phyloP scores from a whole-genome alignment of 202 grass and related monocot species.

The Dendrocalamus latiflorus region DNA sequence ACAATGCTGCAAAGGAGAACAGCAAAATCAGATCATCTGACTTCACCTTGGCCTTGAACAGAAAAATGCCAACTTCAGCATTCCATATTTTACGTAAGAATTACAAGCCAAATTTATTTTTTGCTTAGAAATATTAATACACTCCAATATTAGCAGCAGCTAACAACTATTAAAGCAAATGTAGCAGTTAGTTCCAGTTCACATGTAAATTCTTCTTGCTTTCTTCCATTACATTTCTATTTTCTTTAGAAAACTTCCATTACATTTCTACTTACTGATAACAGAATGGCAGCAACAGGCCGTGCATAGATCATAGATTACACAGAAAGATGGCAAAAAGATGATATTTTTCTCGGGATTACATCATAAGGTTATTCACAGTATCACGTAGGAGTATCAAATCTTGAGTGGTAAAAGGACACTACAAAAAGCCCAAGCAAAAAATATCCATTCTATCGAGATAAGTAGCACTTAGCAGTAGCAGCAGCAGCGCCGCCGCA shows the following conservation, averaged over 20 bases:
- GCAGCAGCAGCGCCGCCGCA: neutral
- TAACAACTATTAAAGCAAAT: neutral
- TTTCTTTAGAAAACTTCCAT: too few species aligned
- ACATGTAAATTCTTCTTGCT: conserved; percentile 12
- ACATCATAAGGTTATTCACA: conserved; percentile 41
- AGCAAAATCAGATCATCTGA: too few species aligned
- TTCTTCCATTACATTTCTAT: conserved; percentile 19
- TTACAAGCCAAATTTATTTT: neutral
- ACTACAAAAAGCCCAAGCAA: neutral
- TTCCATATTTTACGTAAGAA: neutral
- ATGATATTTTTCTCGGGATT: conserved; percentile 8
- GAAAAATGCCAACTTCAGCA: neutral
- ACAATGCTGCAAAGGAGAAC: too few species aligned
- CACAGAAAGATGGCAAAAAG: neutral
- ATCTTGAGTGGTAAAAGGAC: conserved; percentile 20
- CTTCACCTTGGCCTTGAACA: too few species aligned
- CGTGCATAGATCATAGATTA: neutral
- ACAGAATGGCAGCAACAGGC: neutral
- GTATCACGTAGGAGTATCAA: conserved; percentile 29
- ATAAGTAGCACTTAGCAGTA: neutral
- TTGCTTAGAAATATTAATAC: neutral
- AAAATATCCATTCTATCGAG: conserved; percentile 33
- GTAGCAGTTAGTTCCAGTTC: neutral
- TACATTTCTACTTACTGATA: neutral
- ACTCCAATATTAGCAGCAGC: neutral